Conservation (phyloP, 2,329 filamentous ascomycete genomes). For the Ophiocordyceps camponoti-rufipedis region DNA sequence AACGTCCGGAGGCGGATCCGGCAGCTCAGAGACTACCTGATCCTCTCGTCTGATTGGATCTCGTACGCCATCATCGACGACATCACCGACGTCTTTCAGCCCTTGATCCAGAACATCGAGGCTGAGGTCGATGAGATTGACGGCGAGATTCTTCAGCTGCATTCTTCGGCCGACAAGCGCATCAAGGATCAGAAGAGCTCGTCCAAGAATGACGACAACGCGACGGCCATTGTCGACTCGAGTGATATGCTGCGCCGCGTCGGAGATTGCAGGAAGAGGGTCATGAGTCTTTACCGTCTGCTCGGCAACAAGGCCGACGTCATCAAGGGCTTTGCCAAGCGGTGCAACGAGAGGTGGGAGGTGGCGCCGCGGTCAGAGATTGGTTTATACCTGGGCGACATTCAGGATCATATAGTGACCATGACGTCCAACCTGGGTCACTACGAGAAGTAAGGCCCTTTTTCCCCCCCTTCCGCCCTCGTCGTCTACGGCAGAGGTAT, state of each 20-base stretch:
- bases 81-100: slow-evolving; percentile 90
- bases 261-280: slow-evolving; percentile 87
- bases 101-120: slow-evolving; percentile 82
- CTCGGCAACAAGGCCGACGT: slow-evolving; percentile 96
- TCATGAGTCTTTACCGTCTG: slow-evolving; percentile 87
- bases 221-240: slow-evolving; percentile 23
- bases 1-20: slow-evolving; percentile 89
- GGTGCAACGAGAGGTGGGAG: slow-evolving; percentile 96
- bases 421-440: slow-evolving; percentile 95
- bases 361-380: slow-evolving; percentile 91
- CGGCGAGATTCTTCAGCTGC: slow-evolving; percentile 70
- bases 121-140: slow-evolving; percentile 96
- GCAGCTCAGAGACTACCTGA: slow-evolving; percentile 83
- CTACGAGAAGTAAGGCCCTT: slow-evolving; percentile 67
- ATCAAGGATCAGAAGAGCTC: slow-evolving; percentile 20
- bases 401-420: slow-evolving; percentile 96
- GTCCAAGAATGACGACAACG: slow-evolving; percentile 28
- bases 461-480: no score
- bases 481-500: not conserved
- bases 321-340: slow-evolving; percentile 96
- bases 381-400: slow-evolving; percentile 92
- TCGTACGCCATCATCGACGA: slow-evolving; percentile 97
- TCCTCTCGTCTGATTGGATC: slow-evolving; percentile 91
- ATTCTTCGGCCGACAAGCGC: slow-evolving; percentile 36
- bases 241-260: slow-evolving; percentile 83